phyloP scores from a whole-genome alignment of 2,329 filamentous ascomycete species.

The Colletotrichum lini region DNA sequence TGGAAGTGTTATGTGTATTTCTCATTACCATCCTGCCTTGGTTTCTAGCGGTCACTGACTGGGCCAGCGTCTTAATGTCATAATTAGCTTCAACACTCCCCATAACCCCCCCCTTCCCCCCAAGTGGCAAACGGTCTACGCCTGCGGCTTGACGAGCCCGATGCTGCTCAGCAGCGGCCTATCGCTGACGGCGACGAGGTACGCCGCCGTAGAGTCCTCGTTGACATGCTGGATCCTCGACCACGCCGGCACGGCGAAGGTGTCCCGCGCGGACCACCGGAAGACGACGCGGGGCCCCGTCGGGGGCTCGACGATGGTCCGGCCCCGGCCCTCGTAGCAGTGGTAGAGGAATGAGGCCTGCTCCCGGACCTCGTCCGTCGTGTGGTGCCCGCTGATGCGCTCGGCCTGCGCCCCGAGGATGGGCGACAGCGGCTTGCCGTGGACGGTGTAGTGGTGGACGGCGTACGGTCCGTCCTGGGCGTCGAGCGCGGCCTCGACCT shows the following conservation, averaged over 20 bases:
- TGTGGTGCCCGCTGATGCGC: conserved; percentile 55
- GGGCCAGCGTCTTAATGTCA: too few relatives aligned
- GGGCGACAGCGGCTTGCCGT: conserved; percentile 55
- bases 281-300: conserved; percentile 52
- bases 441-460: conserved; percentile 55
- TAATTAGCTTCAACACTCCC: too few relatives aligned
- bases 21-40: not conserved
- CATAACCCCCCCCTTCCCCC: too few relatives aligned
- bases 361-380: conserved; percentile 57
- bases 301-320: conserved; percentile 55
- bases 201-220: conserved; percentile 47
- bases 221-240: conserved; percentile 62
- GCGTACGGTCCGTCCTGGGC: conserved; percentile 47
- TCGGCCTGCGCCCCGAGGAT: conserved; percentile 65
- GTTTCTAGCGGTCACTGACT: too few relatives aligned
- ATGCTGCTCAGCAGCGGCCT: conserved; percentile 52
- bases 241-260: conserved; percentile 69
- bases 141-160: conserved; percentile 44
- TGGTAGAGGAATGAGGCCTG: conserved; percentile 67
- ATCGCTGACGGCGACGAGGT: conserved; percentile 54
- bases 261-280: conserved; percentile 64
- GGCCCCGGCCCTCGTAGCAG: conserved; percentile 63
- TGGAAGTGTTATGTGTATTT: not conserved
- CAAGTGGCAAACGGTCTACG: not conserved
- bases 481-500: conserved; percentile 58